Conservation (phyloP, 2,329 filamentous ascomycete genomes). For the Plenodomus lindquistii region DNA sequence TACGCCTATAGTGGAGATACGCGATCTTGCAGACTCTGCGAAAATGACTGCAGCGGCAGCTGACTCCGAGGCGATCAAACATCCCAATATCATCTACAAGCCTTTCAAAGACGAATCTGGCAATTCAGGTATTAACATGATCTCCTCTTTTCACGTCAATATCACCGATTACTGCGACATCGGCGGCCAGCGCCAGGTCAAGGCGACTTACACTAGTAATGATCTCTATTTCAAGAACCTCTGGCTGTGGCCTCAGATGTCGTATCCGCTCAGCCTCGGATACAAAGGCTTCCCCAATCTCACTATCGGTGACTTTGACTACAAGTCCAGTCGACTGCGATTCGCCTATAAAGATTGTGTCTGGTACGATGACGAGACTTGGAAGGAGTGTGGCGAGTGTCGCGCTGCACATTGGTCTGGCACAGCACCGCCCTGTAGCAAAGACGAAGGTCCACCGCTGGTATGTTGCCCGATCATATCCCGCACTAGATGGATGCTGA, state of each 20-base stretch:
- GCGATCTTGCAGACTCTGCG: too few relatives aligned
- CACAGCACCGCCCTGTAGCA: not conserved
- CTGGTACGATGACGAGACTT: conserved; percentile 17
- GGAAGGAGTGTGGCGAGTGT: conserved; percentile 23
- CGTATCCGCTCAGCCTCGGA: not conserved
- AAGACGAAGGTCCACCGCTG: too few relatives aligned
- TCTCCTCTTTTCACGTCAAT: conserved; percentile 19
- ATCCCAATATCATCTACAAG: not conserved
- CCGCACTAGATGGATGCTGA: conserved; percentile 1
- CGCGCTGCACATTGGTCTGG: conserved; percentile 10
- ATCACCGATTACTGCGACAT: conserved; percentile 10
- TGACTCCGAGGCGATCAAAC: too few relatives aligned
- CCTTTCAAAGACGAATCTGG: too few relatives aligned
- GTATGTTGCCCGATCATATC: too few relatives aligned
- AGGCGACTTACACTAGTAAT: not conserved
- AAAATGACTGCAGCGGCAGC: too few relatives aligned
- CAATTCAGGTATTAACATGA: not conserved
- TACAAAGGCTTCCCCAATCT: not conserved
- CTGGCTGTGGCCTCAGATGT: not conserved
- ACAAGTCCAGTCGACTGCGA: not conserved
- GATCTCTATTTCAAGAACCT: not conserved
- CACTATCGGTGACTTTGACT: conserved; percentile 9
- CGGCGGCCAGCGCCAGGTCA: not conserved
- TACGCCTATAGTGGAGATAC: too few relatives aligned
- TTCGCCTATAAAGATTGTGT: conserved; percentile 16